A percentile compares a stretch with the other conserved stretches of the same genome.
Evolutionary conservation across 1,139 yeast genomes (phyloP).

Genomic region (Kluyveromyces sp.): DNA sequence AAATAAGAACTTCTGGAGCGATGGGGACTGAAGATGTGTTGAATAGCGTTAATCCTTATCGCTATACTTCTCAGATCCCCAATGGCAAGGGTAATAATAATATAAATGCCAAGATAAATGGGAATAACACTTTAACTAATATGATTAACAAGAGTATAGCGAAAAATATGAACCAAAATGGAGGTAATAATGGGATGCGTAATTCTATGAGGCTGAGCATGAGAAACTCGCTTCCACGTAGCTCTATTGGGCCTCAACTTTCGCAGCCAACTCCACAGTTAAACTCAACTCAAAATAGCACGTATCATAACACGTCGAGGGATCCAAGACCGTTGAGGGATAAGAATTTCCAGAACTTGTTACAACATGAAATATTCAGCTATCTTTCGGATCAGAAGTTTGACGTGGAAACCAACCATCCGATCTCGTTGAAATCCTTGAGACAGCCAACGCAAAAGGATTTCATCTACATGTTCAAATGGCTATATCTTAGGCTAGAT

Average conservation of each 20-base stretch:
- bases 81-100: slow-evolving; percentile 16
- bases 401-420: slow-evolving; percentile 66
- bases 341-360: slow-evolving; percentile 51
- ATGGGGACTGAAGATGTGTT: slow-evolving; percentile 8
- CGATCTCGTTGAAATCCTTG: slow-evolving; percentile 57
- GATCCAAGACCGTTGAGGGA: slow-evolving; percentile 81
- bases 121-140: slow-evolving; percentile 13
- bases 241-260: slow-evolving; percentile 6
- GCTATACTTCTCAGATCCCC: slow-evolving; percentile 20
- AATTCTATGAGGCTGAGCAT: slow-evolving; percentile 7
- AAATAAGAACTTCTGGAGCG: slow-evolving; percentile 1
- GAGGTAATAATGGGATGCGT: neutral
- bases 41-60: slow-evolving; percentile 14
- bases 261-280: neutral
- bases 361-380: slow-evolving; percentile 61
- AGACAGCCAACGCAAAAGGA: slow-evolving; percentile 84
- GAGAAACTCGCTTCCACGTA: slow-evolving; percentile 9
- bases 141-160: slow-evolving; percentile 23
- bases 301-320: slow-evolving; percentile 17
- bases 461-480: slow-evolving; percentile 70
- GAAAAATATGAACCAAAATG: slow-evolving; percentile 9
- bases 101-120: slow-evolving; percentile 1
- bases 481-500: slow-evolving; percentile 67
- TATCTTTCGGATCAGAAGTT: slow-evolving; percentile 57
- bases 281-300: neutral